Conservation (phyloP, 2,329 filamentous ascomycete genomes). For the Fusarium solani-melongenae region DNA sequence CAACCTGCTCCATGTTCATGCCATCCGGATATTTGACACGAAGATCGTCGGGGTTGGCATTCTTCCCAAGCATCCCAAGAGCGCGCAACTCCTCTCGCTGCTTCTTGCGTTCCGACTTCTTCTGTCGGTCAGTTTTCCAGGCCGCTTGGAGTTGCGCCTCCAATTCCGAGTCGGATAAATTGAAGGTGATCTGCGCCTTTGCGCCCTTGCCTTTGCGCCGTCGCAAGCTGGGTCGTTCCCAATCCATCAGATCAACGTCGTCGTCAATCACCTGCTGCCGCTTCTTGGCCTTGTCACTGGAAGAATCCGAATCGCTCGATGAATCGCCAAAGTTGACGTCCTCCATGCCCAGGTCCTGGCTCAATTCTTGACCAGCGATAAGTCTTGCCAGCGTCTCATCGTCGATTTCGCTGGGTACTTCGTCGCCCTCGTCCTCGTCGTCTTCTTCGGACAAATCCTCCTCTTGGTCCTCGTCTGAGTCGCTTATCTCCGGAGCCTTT, state of each 20-base stretch:
- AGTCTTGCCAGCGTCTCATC: conserved; percentile 42
- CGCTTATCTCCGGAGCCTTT: conserved; percentile 44
- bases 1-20: conserved; percentile 76
- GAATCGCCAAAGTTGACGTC: conserved; percentile 31
- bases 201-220: conserved; percentile 71
- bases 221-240: conserved; percentile 74
- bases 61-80: conserved; percentile 73
- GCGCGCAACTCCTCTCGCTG: conserved; percentile 76
- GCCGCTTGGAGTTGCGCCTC: conserved; percentile 67
- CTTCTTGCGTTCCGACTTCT: conserved; percentile 77
- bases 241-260: conserved; percentile 87
- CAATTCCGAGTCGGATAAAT: conserved; percentile 74
- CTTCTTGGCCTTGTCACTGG: conserved; percentile 40
- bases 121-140: conserved; percentile 75
- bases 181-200: conserved; percentile 61
- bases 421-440: conserved; percentile 2
- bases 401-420: conserved; percentile 38
- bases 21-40: conserved; percentile 78
- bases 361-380: conserved; percentile 31
- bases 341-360: conserved; percentile 23
- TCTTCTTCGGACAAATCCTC: background rate
- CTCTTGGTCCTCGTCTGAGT: conserved; percentile 18
- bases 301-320: conserved; percentile 27
- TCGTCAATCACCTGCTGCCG: conserved; percentile 55
- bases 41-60: conserved; percentile 66